Evolutionary conservation across 345 rosid genomes (phyloP), one percentile per base, ranked within the genome.

Genomic region (Linum tenue): DNA sequence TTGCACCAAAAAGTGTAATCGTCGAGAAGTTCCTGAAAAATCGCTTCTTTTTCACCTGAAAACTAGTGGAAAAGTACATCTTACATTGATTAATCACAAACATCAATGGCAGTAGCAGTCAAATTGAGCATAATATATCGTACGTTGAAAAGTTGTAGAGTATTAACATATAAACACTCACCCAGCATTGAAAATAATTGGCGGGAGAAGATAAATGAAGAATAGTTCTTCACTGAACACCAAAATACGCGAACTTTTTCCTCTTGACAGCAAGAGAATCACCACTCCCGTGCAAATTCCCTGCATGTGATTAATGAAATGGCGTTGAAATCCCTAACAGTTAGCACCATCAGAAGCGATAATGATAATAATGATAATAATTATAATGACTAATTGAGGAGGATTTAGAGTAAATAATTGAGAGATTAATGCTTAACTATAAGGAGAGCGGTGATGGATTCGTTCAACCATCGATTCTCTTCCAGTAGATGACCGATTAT

Each of bases 41-140:
- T 62, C 88, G 97, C 82, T 94, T 94, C 88, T 94, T 94, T 85
- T 94, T 94, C 78, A 94, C 97, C 73, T 94, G 99, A 78, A 94
- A 94, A 76, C 99, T 94, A 81, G 10, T 10, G 12, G 22, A 9
- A 3, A 15, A 61, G 39, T 8, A 9, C 51, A 40, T 6, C 39
- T 15, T 5, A 61, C 5, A 38, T 38, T 39, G 7, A 39, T 60
- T 12, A 38, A 37, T 22, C 12, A 42, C 17, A 6, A 10, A 37
- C 17, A 41, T 0, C 36, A 68, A 7, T n/a, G 43, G 35, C 40
- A 3, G 59, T 1, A 35, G 5, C 16, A 7, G n/a, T 9, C 36
- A 7, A 40, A 12, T 5, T 38, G 11, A 35, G 11, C 36, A 62
- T 9, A 59, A 37, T 39, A 22, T 59, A 36, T 5, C 17, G 35